Conservation (phyloP, 2,329 filamentous ascomycete genomes). For the Aureobasidium uvarum region DNA sequence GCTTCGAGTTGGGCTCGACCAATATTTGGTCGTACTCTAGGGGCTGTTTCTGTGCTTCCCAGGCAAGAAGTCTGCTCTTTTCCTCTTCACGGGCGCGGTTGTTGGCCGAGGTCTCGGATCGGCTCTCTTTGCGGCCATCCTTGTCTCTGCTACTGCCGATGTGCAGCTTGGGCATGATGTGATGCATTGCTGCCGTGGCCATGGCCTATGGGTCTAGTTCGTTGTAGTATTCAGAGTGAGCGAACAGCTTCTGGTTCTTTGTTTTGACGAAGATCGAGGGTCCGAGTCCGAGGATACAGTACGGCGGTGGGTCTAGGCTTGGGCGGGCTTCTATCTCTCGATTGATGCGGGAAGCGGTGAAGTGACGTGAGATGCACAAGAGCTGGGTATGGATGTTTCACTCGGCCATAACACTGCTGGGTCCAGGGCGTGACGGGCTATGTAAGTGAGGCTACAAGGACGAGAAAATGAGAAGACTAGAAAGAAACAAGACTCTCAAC, state of each 20-base stretch:
- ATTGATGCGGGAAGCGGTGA: constrained; percentile 13
- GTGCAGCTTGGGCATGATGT: constrained; percentile 40
- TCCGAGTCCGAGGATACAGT: constrained; percentile 3
- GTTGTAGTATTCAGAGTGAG: not conserved
- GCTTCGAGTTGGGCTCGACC: constrained; percentile 46
- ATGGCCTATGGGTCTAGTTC: not conserved
- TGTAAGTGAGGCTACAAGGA: not conserved
- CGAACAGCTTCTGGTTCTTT: not conserved
- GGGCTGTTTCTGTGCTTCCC: constrained; percentile 48
- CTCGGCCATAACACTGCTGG: not conserved
- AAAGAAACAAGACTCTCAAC: constrained; percentile 16
- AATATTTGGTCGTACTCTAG: constrained; percentile 46
- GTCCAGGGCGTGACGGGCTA: not conserved
- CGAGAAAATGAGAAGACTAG: not conserved
- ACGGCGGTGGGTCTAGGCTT: constrained; percentile 14
- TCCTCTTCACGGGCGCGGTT: constrained; percentile 47
- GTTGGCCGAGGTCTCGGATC: constrained; percentile 27
- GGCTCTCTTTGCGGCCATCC: constrained; percentile 31
- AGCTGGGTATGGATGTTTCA: not conserved
- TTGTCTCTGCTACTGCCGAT: constrained; percentile 35
- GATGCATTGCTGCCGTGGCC: constrained; percentile 32
- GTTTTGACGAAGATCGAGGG: not conserved
- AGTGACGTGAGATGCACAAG: constrained; percentile 15
- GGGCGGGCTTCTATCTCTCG: not conserved
- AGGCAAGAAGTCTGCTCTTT: constrained; percentile 47